Evolutionary conservation across 805 yeast genomes (phyloP), one percentile per base, ranked within the genome.

Genomic region (Cyberlindnera mrakii): DNA sequence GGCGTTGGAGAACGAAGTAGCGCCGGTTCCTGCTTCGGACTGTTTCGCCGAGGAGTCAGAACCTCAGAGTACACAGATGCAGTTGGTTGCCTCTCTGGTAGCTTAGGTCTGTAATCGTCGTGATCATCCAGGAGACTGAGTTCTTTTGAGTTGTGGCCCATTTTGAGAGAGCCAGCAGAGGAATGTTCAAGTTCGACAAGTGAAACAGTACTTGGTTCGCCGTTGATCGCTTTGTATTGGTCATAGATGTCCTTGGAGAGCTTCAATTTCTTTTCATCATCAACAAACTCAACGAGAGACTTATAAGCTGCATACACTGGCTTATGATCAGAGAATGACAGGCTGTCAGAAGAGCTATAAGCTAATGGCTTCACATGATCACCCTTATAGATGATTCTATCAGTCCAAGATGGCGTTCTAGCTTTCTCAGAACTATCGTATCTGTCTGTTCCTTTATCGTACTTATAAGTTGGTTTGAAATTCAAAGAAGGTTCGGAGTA

Each of bases 351-450:
- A 39, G 83, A 76, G 42, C 80, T 75, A 59, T 93, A 93, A 41
- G 79, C 78, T 48, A 80, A 58, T 37, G 87, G 93, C 33, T 69
- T 64, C 34, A 89, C 54, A 15, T 65, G 65, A 4, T 68, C 60
- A 32, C 95, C 88, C 46, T 73, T 70, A 54, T 72, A 82, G 38
- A 91, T 66, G 43, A 87, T 82, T 56, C 99, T 71, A 62, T 91
- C 99, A 0, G 98, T 91, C 97, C 98, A 91, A 0, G 96, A 84
- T 1, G 99, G 99, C 4, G 86, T 81, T 53, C 99, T 74, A 49
- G 83, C 91, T 60, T 91, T 91, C 53, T 91, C 99, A 10, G 95
- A 83, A 1, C 95, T 72, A 60, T 91, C 98, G 59, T 90, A 93
- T 16, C 62, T 67, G 39, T 77, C 72, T 0, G 96, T 82, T 4